Evolutionary conservation across 495 filamentous ascomycete genomes (phyloP), one percentile per base, ranked within the genome.

Genomic region (Penicillium herquei): DNA sequence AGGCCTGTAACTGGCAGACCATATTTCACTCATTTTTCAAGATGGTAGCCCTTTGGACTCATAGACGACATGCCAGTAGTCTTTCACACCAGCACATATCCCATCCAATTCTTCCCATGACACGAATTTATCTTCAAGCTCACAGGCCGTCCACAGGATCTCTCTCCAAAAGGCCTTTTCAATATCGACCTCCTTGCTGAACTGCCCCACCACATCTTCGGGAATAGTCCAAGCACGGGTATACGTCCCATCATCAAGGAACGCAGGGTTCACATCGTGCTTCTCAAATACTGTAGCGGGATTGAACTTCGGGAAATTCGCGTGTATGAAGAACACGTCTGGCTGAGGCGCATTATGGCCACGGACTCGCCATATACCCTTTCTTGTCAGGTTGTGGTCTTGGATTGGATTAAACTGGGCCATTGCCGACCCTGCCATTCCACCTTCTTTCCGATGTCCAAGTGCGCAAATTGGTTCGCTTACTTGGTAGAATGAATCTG

Each of bases 151-250:
- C 67, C 73, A 72, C 14, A 70, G 63, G 32, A 81, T 73, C 49
- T 77, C 77, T 31, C 68, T 54, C 81, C 81, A 84, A 64, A 81
- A 66, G 6, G 57, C 54, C 54, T 61, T 77, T 63, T 85, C 81
- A 2, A 81, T 66, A 57, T 84, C 80, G 10, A 62, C 53, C 35
- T 47, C 55, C 7, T 39, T 31, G 14, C 73, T 77, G 16, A 74
- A 73, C 10, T 46, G 42, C 17, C 58, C 57, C 11, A 78, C 57
- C 9, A 76, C 58, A 11, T 77, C 65, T 10, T 76, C 65, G 0
- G 70, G 69, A 12, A 68, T 62, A 11, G 75, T 78, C 72, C 76
- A 80, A 6, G 75, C 70, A 10, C 76, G 69, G 9, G 68, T 72
- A 39, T 68, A 72, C 17, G 58, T 65, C 0, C 74, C 72, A 41